These are phyloP conservation scores for Endoconidiophora polonica DNA, from an alignment of 2,329 filamentous ascomycete species.

Conservation along the genomic window DNA sequence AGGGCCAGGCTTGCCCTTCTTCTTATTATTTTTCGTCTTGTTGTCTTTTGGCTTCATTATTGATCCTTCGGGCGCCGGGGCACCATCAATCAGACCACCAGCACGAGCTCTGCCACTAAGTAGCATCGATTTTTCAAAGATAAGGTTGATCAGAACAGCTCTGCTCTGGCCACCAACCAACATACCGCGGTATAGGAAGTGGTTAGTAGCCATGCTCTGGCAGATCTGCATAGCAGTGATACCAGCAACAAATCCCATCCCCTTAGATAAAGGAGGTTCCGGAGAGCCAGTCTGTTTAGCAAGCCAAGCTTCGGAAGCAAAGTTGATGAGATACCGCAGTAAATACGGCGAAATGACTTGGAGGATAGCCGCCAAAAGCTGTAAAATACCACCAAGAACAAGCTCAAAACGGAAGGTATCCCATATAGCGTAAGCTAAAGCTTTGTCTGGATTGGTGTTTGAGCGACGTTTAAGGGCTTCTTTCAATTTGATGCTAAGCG, in stretches of 20 bases:
- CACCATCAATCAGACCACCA: constrained; percentile 42
- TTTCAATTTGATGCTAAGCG: constrained; percentile 49
- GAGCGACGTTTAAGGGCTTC: constrained; percentile 52
- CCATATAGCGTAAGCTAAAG: constrained; percentile 60
- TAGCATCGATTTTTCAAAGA: constrained; percentile 86
- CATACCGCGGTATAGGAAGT: constrained; percentile 89
- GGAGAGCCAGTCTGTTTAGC: constrained; percentile 35
- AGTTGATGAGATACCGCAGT: constrained; percentile 72
- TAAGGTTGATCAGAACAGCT: constrained; percentile 65
- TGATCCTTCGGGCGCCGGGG: constrained; percentile 18
- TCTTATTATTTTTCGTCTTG: constrained; percentile 24
- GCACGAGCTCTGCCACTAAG: constrained; percentile 78
- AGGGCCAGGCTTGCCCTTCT: constrained; percentile 22
- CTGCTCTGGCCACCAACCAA: constrained; percentile 73
- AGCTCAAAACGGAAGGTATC: constrained; percentile 80
- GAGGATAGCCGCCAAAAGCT: constrained; percentile 54
- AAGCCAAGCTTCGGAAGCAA: constrained; percentile 62
- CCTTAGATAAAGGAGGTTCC: constrained; percentile 52
- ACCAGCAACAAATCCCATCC: constrained; percentile 69
- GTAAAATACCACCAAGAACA: constrained; percentile 63
- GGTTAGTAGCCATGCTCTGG: constrained; percentile 67
- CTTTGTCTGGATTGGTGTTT: constrained; percentile 42
- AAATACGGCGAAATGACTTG: constrained; percentile 76
- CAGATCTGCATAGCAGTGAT: constrained; percentile 72
- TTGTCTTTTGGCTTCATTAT: constrained; percentile 27